Percentiles rank a stretch among this genome's conserved stretches.
Evolutionary conservation across 1,139 yeast species (phyloP).

Genomic region (Yamadazyma mexicana): DNA sequence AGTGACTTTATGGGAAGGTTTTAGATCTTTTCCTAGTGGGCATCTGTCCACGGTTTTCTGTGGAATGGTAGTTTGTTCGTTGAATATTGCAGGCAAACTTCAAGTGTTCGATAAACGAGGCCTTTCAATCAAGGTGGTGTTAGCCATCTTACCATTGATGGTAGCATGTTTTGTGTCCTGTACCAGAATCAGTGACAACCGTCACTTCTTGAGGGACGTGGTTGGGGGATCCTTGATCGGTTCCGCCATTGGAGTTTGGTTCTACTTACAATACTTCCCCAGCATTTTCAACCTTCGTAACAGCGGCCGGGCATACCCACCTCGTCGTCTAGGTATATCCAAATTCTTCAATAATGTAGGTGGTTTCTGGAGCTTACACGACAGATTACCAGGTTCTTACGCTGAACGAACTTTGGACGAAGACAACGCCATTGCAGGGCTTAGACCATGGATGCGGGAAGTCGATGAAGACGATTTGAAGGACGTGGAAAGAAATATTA

Average conservation of each 20-base stretch:
- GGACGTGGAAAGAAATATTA: slow-evolving; percentile 9
- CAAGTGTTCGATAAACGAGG: slow-evolving; percentile 40
- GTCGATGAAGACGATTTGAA: slow-evolving; percentile 5
- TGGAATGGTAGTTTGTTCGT: slow-evolving; percentile 37
- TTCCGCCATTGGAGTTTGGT: slow-evolving; percentile 26
- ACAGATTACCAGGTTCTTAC: slow-evolving; percentile 21
- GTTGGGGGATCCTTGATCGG: slow-evolving; percentile 45
- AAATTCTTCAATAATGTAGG: slow-evolving; percentile 25
- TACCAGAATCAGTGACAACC: slow-evolving; percentile 49
- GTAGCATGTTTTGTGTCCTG: slow-evolving; percentile 39
- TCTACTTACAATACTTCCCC: slow-evolving; percentile 46
- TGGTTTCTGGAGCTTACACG: slow-evolving; percentile 35
- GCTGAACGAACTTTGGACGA: slow-evolving; percentile 18
- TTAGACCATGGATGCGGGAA: neutral
- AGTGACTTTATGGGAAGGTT: slow-evolving; percentile 42
- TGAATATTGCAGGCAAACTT: slow-evolving; percentile 38
- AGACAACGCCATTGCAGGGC: slow-evolving; percentile 4
- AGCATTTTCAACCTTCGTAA: slow-evolving; percentile 28
- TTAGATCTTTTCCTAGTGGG: slow-evolving; percentile 54
- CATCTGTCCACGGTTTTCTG: slow-evolving; percentile 51
- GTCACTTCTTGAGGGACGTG: slow-evolving; percentile 47
- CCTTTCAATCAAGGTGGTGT: slow-evolving; percentile 32
- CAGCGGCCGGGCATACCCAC: slow-evolving; percentile 45
- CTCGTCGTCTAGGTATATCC: slow-evolving; percentile 39
- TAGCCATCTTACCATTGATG: slow-evolving; percentile 35